Conservation (phyloP, 331 rosid species). For the Rhamnella rubrinervis region DNA sequence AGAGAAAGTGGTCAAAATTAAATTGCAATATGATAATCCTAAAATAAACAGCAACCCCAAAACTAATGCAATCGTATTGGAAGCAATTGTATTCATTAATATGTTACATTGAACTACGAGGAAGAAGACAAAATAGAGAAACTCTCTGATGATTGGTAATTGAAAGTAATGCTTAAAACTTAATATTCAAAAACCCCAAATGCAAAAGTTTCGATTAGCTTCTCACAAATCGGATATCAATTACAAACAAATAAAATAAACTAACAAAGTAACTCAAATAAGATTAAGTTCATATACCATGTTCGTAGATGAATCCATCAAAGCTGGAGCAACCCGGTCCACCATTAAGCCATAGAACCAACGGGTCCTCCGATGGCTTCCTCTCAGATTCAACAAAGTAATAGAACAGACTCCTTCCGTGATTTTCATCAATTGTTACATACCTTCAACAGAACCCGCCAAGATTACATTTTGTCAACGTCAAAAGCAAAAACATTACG, state of each 20-base stretch:
- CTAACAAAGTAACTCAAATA: not conserved
- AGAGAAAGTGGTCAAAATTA: not conserved
- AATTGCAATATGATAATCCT: not conserved
- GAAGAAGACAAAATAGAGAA: too few species aligned
- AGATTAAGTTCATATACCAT: constrained; percentile 46
- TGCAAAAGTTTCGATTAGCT: too few species aligned
- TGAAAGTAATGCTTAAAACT: too few species aligned
- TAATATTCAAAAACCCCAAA: too few species aligned
- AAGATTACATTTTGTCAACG: not conserved
- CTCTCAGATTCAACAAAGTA: constrained; percentile 76
- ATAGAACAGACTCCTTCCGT: constrained; percentile 71
- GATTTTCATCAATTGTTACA: constrained; percentile 55
- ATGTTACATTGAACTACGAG: too few species aligned
- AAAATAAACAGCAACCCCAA: too few species aligned
- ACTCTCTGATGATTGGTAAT: too few species aligned
- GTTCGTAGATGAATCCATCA: constrained; percentile 90
- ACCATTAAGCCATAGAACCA: constrained; percentile 96
- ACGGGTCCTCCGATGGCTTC: constrained; percentile 75
- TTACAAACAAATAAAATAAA: not conserved
- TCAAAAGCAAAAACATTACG: not conserved
- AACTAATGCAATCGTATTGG: too few species aligned
- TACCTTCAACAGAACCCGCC: constrained; percentile 49
- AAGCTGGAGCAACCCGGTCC: constrained; percentile 98
- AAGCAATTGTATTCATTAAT: too few species aligned
- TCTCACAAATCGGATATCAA: too few species aligned